Evolutionary conservation across 345 rosid genomes (phyloP).

Genomic region (Boechera divaricarpa): DNA sequence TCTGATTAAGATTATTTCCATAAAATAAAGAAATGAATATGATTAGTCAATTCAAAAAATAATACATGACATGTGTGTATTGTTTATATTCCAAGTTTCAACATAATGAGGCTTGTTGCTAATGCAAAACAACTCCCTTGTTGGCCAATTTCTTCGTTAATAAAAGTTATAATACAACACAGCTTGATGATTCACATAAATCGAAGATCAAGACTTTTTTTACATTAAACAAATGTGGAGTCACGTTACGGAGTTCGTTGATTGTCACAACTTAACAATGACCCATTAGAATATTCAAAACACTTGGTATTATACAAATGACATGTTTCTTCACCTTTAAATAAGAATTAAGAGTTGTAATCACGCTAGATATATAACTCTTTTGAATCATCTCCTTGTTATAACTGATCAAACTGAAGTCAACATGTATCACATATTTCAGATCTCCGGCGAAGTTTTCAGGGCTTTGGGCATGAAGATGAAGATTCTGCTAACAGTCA

Average conservation of each 20-base stretch:
- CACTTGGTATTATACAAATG: not conserved
- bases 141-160: slow-evolving; percentile 9
- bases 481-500: slow-evolving; percentile 31
- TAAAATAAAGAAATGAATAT: not conserved
- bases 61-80: slow-evolving; percentile 31
- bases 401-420: slow-evolving; percentile 26
- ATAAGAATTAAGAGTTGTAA: slow-evolving; percentile 21
- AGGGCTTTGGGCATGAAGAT: slow-evolving; percentile 23
- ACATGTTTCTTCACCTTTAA: not conserved
- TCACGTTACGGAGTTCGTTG: slow-evolving; percentile 39
- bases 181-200: slow-evolving; percentile 29
- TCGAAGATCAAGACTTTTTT: slow-evolving; percentile 29
- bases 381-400: slow-evolving; percentile 15
- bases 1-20: slow-evolving; percentile 3
- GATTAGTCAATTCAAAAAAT: slow-evolving; percentile 17
- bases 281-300: slow-evolving; percentile 31
- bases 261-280: slow-evolving; percentile 36
- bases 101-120: not conserved
- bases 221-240: slow-evolving; percentile 25
- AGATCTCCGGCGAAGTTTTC: slow-evolving; percentile 36
- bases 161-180: not conserved
- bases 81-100: slow-evolving; percentile 22
- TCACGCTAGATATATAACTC: slow-evolving; percentile 30
- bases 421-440: slow-evolving; percentile 32
- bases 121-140: not conserved